Percentiles rank a stretch among this genome's conserved stretches.
Evolutionary conservation across 345 rosid species (phyloP).

Genomic region (Boechera stricta): DNA sequence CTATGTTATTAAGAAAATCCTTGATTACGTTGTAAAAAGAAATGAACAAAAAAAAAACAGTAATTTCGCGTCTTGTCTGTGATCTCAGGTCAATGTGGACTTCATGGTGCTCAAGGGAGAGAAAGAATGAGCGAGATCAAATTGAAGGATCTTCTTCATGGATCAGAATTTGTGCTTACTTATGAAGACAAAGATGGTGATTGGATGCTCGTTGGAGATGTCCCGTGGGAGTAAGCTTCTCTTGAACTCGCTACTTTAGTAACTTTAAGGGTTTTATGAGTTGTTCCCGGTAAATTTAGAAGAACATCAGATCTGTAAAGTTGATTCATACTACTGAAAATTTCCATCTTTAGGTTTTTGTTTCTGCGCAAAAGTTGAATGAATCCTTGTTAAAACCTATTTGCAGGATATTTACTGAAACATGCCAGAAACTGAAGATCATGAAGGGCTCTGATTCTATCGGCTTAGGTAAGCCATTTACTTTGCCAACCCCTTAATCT

Average conservation of each 20-base stretch:
- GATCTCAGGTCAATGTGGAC: conserved; percentile 74
- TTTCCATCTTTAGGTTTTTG: not conserved
- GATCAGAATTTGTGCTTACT: conserved; percentile 87
- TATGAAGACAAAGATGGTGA: conserved; percentile 94
- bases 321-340: not conserved
- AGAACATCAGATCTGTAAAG: not conserved
- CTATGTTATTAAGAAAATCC: not conserved
- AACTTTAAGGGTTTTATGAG: not conserved
- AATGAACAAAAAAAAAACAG: not conserved
- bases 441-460: conserved; percentile 95
- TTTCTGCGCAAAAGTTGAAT: not conserved
- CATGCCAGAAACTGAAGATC: conserved; percentile 86
- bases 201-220: conserved; percentile 98
- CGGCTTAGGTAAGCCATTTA: conserved; percentile 65
- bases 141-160: conserved; percentile 79
- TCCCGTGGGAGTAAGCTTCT: conserved; percentile 93
- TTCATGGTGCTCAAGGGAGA: conserved; percentile 62
- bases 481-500: not conserved
- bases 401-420: conserved; percentile 81
- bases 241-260: not conserved
- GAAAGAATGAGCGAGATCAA: conserved; percentile 76
- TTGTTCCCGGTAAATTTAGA: not conserved
- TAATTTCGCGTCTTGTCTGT: not conserved
- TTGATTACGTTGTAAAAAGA: not conserved
- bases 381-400: conserved; percentile 1